Conservation (phyloP, 1,284 basidiomycete species). For the Trametes pubescens region DNA sequence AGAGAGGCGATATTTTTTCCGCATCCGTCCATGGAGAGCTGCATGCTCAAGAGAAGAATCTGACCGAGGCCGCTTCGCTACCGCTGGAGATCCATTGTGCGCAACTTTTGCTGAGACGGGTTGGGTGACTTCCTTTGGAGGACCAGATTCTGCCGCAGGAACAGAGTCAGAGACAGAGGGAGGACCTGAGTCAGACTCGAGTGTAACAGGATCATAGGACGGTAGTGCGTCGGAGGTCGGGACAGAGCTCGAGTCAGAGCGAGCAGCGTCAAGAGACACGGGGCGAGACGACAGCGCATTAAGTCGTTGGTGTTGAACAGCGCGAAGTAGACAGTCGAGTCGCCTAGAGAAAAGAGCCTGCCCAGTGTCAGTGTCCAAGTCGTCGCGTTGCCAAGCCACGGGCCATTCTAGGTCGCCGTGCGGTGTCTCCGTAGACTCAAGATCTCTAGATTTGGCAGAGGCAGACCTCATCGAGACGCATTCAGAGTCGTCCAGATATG, state of each 20-base stretch:
- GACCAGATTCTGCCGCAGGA: background rate
- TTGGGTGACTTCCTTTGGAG: background rate
- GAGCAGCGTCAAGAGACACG: too few relatives aligned
- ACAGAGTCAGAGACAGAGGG: background rate
- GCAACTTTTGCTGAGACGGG: background rate
- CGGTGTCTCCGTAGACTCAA: background rate
- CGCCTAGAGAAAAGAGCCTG: constrained; percentile 9
- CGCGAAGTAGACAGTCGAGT: constrained; percentile 19
- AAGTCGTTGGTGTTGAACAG: constrained; percentile 11
- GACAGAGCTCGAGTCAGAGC: too few relatives aligned
- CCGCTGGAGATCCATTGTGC: too few relatives aligned
- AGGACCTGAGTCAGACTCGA: background rate
- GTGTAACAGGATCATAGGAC: background rate
- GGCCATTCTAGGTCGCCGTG: background rate
- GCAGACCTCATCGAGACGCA: too few relatives aligned
- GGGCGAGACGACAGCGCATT: background rate
- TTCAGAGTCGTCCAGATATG: too few relatives aligned
- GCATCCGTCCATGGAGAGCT: background rate
- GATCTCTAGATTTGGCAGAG: background rate
- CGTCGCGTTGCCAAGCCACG: background rate
- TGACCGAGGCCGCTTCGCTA: background rate
- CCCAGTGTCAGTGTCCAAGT: background rate
- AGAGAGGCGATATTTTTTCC: constrained; percentile 4
- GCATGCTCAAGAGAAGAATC: background rate
- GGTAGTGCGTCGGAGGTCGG: background rate